These are phyloP conservation scores for Curvularia hawaiiensis DNA, from an alignment of 2,329 filamentous ascomycete species.

Conservation along the genomic window DNA sequence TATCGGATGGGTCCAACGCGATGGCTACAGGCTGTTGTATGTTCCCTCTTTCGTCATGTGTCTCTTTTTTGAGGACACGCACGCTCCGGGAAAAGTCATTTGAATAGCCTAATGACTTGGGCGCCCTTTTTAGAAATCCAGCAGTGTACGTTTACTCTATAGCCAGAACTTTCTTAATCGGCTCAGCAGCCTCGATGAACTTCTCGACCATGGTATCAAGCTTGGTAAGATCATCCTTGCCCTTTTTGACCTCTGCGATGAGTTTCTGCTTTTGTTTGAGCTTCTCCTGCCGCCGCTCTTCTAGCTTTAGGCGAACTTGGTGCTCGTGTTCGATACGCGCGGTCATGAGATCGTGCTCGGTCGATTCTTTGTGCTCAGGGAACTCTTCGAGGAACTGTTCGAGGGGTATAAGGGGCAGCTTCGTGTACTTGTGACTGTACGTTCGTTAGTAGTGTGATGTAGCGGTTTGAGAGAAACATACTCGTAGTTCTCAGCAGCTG, in stretches of 20 bases:
- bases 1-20: not conserved
- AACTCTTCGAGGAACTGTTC: conserved; percentile 80
- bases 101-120: not conserved
- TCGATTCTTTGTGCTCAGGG: conserved; percentile 73
- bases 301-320: conserved; percentile 79
- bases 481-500: conserved; percentile 90
- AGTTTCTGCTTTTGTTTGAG: conserved; percentile 69
- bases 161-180: conserved; percentile 84
- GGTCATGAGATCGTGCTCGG: conserved; percentile 84
- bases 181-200: conserved; percentile 90
- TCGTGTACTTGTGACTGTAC: conserved; percentile 80
- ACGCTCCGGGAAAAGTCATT: not conserved
- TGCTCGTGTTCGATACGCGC: conserved; percentile 92
- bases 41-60: not conserved
- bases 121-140: not conserved
- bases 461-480: conserved; percentile 54
- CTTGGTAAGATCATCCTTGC: conserved; percentile 90
- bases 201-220: conserved; percentile 91
- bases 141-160: conserved; percentile 58
- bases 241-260: conserved; percentile 82
- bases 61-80: not conserved
- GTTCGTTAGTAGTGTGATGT: conserved; percentile 19
- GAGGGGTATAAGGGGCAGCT: conserved; percentile 80
- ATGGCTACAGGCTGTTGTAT: not conserved
- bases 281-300: conserved; percentile 74